phyloP scores from a whole-genome alignment of 805 yeast species.

The Kluyveromyces nonfermentans region DNA sequence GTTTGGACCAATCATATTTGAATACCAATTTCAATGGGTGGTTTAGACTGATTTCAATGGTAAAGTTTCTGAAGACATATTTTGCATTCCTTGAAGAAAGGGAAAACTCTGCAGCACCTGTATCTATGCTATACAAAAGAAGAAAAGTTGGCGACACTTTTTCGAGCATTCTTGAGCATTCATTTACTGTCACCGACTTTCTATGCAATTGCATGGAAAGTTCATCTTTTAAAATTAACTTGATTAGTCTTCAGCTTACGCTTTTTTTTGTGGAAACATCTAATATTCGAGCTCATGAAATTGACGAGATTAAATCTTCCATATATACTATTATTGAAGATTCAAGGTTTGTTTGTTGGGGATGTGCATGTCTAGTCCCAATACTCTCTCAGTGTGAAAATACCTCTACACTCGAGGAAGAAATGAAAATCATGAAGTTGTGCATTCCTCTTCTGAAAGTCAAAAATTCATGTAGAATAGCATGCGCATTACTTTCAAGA shows the following conservation, averaged over 20 bases:
- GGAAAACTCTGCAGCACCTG: background rate
- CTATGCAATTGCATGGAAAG: conserved; percentile 11
- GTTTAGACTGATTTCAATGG: conserved; percentile 12
- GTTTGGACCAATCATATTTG: conserved; percentile 5
- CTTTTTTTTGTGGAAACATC: conserved; percentile 10
- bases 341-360: conserved; percentile 12
- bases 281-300: conserved; percentile 1
- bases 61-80: conserved; percentile 12
- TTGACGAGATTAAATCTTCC: conserved; percentile 5
- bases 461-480: conserved; percentile 11
- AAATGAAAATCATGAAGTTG: conserved; percentile 21
- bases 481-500: conserved; percentile 19
- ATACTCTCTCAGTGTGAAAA: conserved; percentile 10
- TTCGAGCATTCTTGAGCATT: conserved; percentile 8
- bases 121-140: conserved; percentile 15
- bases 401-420: conserved; percentile 8
- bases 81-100: conserved; percentile 5
- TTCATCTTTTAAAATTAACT: conserved; percentile 3
- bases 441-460: conserved; percentile 30
- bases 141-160: conserved; percentile 10
- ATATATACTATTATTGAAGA: conserved; percentile 14
- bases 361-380: conserved; percentile 16
- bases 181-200: conserved; percentile 13
- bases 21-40: conserved; percentile 9
- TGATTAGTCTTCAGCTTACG: conserved; percentile 15